These are phyloP conservation scores for Eimeria sp. DNA, from an alignment of 169 alveolate genomes.

Conservation along the genomic window DNA sequence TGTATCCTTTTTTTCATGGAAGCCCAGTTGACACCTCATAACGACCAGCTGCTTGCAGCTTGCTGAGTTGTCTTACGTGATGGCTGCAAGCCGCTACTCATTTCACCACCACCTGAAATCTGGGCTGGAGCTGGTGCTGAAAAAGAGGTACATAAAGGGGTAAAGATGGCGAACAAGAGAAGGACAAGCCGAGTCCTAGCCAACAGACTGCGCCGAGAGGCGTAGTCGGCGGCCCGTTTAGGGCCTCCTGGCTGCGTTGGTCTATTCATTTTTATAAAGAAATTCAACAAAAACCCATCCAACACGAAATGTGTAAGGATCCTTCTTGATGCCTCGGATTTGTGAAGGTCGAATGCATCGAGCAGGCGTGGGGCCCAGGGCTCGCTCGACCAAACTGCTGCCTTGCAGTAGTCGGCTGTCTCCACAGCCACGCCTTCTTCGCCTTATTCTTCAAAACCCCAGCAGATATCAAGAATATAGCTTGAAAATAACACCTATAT, in stretches of 20 bases:
- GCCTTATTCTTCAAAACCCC: background rate
- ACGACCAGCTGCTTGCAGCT: background rate
- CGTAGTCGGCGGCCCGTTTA: background rate
- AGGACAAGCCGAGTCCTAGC: constrained; percentile 12
- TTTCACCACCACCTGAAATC: background rate
- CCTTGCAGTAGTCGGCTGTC: constrained; percentile 9
- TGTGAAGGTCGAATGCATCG: constrained; percentile 5
- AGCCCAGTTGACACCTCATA: background rate
- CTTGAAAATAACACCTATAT: background rate
- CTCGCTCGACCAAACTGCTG: constrained; percentile 42
- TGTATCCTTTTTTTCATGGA: background rate
- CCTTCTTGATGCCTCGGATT: background rate
- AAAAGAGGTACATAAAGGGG: background rate
- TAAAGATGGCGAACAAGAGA: background rate
- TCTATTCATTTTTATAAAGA: background rate
- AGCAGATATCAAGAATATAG: background rate
- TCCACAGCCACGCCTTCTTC: constrained; percentile 2
- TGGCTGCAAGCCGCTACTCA: background rate
- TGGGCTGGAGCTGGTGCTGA: background rate
- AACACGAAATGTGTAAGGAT: too few species aligned
- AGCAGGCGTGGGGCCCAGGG: constrained; percentile 52
- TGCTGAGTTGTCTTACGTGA: constrained; percentile 7
- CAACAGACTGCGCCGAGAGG: background rate
- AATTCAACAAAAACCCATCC: background rate
- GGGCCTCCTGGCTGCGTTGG: background rate